phyloP scores from a whole-genome alignment of 192 early-diverging fungal genomes.

The Gaertneriomyces sp. region DNA sequence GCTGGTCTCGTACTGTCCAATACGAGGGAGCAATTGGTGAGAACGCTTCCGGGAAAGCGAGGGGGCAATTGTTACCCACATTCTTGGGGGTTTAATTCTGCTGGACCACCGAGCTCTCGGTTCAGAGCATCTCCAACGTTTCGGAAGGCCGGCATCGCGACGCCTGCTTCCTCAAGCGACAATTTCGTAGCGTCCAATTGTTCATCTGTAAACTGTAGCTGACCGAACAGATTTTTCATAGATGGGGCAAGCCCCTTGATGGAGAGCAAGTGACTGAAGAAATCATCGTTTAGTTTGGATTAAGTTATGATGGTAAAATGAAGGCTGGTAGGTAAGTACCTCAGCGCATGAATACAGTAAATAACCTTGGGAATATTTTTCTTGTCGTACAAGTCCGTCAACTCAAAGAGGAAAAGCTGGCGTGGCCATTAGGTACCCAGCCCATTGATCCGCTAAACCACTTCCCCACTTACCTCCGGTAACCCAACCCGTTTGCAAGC shows the following conservation, averaged over 20 bases:
- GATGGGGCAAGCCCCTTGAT: slow-evolving; percentile 77
- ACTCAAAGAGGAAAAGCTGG: slow-evolving; percentile 92
- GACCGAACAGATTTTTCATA: slow-evolving; percentile 90
- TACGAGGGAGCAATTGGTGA: neutral
- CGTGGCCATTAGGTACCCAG: neutral
- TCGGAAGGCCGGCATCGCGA: slow-evolving; percentile 85
- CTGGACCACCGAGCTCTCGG: slow-evolving; percentile 30
- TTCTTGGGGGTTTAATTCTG: too few relatives aligned
- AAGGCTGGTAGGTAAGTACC: slow-evolving; percentile 37
- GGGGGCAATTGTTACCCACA: too few relatives aligned
- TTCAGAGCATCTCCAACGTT: slow-evolving; percentile 70
- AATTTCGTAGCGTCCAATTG: slow-evolving; percentile 75
- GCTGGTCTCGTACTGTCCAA: slow-evolving; percentile 19
- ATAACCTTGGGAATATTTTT: slow-evolving; percentile 99
- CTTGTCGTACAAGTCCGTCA: slow-evolving; percentile 96
- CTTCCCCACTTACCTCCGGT: slow-evolving; percentile 59
- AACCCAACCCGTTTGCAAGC: slow-evolving; percentile 76
- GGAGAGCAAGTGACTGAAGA: slow-evolving; percentile 79
- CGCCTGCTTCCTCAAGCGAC: slow-evolving; percentile 75
- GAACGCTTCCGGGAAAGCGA: too few relatives aligned
- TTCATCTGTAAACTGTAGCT: slow-evolving; percentile 81
- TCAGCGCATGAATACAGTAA: slow-evolving; percentile 95
- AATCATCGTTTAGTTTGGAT: slow-evolving; percentile 1
- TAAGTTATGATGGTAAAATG: neutral
- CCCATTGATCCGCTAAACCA: too few relatives aligned